Base-by-base conservation (phyloP, 2,329 filamentous ascomycete species). In the Daldinia eschscholtzii region DNA sequence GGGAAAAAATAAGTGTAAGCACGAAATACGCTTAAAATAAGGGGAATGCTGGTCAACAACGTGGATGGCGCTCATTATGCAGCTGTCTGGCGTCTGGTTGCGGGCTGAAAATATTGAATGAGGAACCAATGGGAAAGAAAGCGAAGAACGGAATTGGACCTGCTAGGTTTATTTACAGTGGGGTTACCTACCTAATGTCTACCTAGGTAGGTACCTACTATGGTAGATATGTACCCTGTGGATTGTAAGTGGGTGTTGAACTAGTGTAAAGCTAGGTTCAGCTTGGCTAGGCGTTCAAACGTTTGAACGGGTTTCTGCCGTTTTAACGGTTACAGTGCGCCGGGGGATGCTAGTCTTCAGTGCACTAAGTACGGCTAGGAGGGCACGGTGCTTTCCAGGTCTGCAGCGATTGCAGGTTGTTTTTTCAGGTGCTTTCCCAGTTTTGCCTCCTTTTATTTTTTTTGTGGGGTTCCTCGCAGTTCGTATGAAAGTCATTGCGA, bases 391-490 rank as follows among this genome's bases (percentile, higher is more conserved):
- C 48, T 48, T 53, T 53, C 50, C 30, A 35, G 13, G 30, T n/a
- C 33, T 7, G 33, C 10, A 35, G 33, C 20, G 2, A 35, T 10
- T 35, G 33, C 33, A 35, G 33, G 30, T 6, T 33, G 1, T 28
- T 37, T 58, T 53, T 53, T 26, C 28, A 33, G 13, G 28, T n/a
- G 53, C 35, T 50, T 50, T 57, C 55, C 55, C 23, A 15, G 26
- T n/a, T 39, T 57, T 37, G 55, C 67, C 70, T 70, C 70, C 70
- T 72, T 72, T 70, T 72, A 52, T 62, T 70, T 72, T 70, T 66
- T 66, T 39, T 66, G 70, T 7, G 33, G 33, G 70, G 28, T 56
- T 50, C 50, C 35, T 46, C 33, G 13, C n/a, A 59, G 15, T 44
- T 67, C 33, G 18, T 61, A 57, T 58, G 48, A 46, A 61, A 61